Evolutionary conservation across 1,284 basidiomycete genomes (phyloP).

Genomic region (Gomphus sp.): DNA sequence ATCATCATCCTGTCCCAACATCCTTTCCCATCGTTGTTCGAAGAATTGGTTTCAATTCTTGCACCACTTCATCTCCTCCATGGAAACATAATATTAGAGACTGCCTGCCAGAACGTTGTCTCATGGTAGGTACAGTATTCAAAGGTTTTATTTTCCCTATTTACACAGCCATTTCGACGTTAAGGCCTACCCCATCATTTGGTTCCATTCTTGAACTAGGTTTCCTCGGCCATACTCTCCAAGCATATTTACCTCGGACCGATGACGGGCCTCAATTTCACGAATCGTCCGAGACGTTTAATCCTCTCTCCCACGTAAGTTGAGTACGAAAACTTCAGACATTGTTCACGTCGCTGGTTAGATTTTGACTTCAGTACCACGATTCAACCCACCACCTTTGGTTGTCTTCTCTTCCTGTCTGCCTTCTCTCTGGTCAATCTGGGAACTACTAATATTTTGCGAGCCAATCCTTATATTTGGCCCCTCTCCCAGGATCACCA

Average conservation of each 20-base stretch:
- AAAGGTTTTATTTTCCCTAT: background rate
- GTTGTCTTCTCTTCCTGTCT: conserved; percentile 69
- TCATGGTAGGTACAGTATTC: conserved; percentile 50
- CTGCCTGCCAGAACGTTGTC: conserved; percentile 79
- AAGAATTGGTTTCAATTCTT: conserved; percentile 56
- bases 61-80: conserved; percentile 73
- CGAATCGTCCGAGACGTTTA: conserved; percentile 40
- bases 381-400: conserved; percentile 61
- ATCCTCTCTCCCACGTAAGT: conserved; percentile 18
- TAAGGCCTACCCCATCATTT: conserved; percentile 61
- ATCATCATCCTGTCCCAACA: conserved; percentile 80
- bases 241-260: conserved; percentile 61
- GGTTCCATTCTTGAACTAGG: conserved; percentile 67
- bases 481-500: conserved; percentile 70
- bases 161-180: background rate
- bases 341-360: conserved; percentile 25
- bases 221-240: conserved; percentile 69
- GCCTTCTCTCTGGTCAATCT: conserved; percentile 83
- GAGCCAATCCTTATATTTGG: conserved; percentile 88
- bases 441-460: conserved; percentile 85
- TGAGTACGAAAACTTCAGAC: conserved; percentile 19
- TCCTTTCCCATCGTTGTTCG: conserved; percentile 79
- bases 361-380: conserved; percentile 73
- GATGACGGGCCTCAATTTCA: conserved; percentile 65
- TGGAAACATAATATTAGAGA: conserved; percentile 74